Percentiles rank a stretch among this genome's conserved stretches.
Evolutionary conservation across 768 basidiomycete genomes (phyloP).

Genomic region (Sutorius australiensis): DNA sequence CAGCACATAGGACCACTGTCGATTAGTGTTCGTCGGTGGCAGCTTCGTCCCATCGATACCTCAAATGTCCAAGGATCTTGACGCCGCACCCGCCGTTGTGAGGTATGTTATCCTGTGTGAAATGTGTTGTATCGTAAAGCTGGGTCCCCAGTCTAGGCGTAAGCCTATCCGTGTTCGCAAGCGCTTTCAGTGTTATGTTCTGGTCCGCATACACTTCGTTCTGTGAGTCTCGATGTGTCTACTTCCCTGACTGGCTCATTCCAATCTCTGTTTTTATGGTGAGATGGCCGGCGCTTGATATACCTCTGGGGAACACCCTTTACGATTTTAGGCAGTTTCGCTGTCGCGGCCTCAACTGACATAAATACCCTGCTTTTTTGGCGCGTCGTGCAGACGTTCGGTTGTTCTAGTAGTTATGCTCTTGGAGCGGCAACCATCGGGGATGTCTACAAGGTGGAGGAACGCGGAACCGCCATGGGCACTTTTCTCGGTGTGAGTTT

Average conservation of each 20-base stretch:
- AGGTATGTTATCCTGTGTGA: constrained; percentile 37
- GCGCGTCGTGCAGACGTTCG: constrained; percentile 64
- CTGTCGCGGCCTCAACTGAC: constrained; percentile 49
- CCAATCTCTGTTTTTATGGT: not conserved
- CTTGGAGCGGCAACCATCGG: constrained; percentile 59
- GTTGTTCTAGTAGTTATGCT: constrained; percentile 53
- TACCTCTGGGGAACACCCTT: constrained; percentile 61
- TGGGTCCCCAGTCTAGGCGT: constrained; percentile 40
- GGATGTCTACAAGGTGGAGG: constrained; percentile 64
- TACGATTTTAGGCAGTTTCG: constrained; percentile 54
- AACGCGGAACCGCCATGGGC: constrained; percentile 58
- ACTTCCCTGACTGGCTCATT: not conserved
- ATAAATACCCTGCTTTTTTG: constrained; percentile 48
- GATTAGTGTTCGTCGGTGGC: constrained; percentile 60
- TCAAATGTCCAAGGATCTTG: constrained; percentile 62
- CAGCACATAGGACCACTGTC: not conserved
- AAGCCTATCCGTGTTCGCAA: constrained; percentile 46
- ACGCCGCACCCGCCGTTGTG: constrained; percentile 52
- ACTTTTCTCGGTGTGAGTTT: constrained; percentile 48
- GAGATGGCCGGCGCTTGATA: constrained; percentile 63
- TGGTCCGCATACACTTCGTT: constrained; percentile 52
- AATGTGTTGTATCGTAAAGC: not conserved
- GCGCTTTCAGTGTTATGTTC: constrained; percentile 44
- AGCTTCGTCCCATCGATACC: constrained; percentile 75
- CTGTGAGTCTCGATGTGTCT: constrained; percentile 33